A percentile compares a stretch with the other conserved stretches of the same genome.
These are phyloP conservation scores for Blastobotrys mokoenaii DNA, from an alignment of 805 yeast genomes.

Conservation along the genomic window DNA sequence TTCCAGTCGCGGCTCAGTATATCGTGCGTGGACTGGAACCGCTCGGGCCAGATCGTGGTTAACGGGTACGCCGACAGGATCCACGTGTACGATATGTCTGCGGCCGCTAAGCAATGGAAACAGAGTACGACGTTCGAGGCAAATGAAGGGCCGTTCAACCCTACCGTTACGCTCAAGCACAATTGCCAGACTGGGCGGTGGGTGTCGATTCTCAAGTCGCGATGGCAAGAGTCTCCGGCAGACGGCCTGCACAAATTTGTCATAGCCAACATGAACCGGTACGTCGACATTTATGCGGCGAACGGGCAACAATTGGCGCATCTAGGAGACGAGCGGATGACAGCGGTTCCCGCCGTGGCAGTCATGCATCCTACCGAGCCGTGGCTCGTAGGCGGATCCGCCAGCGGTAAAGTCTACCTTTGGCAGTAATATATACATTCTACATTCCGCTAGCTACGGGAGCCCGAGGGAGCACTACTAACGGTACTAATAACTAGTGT, in stretches of 20 bases:
- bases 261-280: constrained; percentile 89
- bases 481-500: background rate
- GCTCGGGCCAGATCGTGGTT: constrained; percentile 61
- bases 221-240: constrained; percentile 69
- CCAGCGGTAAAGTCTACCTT: constrained; percentile 80
- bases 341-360: constrained; percentile 90
- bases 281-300: constrained; percentile 71
- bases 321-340: constrained; percentile 50
- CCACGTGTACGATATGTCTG: constrained; percentile 52
- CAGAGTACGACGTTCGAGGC: constrained; percentile 7
- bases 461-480: background rate
- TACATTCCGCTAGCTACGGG: no score
- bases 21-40: constrained; percentile 78
- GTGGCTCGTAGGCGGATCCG: constrained; percentile 91
- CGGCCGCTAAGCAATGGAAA: constrained; percentile 21
- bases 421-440: constrained; percentile 28
- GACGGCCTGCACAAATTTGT: constrained; percentile 77
- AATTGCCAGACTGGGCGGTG: constrained; percentile 96
- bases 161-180: constrained; percentile 61
- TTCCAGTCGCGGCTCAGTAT: constrained; percentile 73
- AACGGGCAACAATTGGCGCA: constrained; percentile 75
- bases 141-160: constrained; percentile 49
- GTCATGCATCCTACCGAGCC: constrained; percentile 77
- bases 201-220: constrained; percentile 85
- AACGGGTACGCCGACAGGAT: constrained; percentile 90